These are phyloP conservation scores for Cyberlindnera nakhonratchasimensis DNA, from an alignment of 805 yeast genomes.

Conservation along the genomic window DNA sequence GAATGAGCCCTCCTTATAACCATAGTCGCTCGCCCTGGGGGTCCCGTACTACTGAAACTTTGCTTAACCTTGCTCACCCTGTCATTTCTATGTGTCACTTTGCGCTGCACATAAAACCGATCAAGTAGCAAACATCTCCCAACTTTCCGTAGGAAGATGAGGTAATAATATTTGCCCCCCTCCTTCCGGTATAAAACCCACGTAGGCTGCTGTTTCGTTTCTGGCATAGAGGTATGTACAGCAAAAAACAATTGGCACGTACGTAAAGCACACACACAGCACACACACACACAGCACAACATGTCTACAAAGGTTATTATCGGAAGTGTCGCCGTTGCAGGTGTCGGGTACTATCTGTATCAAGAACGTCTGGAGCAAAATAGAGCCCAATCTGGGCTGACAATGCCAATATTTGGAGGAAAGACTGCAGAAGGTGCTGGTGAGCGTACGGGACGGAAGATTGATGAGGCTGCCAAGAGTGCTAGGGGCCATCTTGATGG, in stretches of 20 bases:
- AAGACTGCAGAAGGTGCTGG: slow-evolving; percentile 18
- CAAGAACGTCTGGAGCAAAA: slow-evolving; percentile 23
- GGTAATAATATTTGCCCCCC: too few species aligned
- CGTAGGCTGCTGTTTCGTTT: too few species aligned
- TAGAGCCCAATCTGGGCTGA: slow-evolving; percentile 1
- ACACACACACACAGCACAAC: background rate
- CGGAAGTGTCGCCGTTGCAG: slow-evolving; percentile 27
- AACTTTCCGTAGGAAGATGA: too few species aligned
- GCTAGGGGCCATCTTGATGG: slow-evolving; percentile 18
- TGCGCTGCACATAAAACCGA: background rate
- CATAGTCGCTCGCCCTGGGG: too few species aligned
- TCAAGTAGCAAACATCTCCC: slow-evolving; percentile 2
- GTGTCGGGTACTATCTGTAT: slow-evolving; percentile 27
- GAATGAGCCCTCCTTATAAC: too few species aligned
- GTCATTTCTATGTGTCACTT: slow-evolving; percentile 1
- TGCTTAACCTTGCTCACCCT: too few species aligned
- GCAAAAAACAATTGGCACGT: too few species aligned
- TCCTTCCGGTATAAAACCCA: too few species aligned
- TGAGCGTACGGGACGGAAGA: slow-evolving; percentile 25
- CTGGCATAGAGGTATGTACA: too few species aligned
- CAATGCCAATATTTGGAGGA: slow-evolving; percentile 12
- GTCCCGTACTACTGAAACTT: too few species aligned
- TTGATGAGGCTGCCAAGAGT: slow-evolving; percentile 23
- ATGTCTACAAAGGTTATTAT: slow-evolving; percentile 18
- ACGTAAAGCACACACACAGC: background rate